These are phyloP conservation scores for Sporothrix pseudoabietina DNA, from an alignment of 2,329 filamentous ascomycete species.

Conservation along the genomic window DNA sequence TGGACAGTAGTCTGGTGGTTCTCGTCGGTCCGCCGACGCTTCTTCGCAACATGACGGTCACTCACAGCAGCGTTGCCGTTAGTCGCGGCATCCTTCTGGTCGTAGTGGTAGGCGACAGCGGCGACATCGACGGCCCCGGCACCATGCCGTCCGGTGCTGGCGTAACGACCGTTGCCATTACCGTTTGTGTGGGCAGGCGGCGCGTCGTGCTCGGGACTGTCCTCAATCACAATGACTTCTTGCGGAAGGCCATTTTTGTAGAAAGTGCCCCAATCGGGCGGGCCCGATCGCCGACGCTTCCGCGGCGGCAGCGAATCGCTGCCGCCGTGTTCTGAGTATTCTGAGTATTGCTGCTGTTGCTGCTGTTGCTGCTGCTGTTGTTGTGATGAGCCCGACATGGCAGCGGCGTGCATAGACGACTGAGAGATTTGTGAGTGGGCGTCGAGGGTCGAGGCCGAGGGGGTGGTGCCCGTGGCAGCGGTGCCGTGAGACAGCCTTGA, in stretches of 20 bases:
- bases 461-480: neutral
- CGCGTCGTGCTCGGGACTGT: slow-evolving; percentile 63
- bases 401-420: slow-evolving; percentile 22
- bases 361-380: slow-evolving; percentile 37
- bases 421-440: slow-evolving; percentile 34
- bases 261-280: slow-evolving; percentile 77
- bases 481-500: slow-evolving; percentile 31
- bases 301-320: slow-evolving; percentile 42
- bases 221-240: slow-evolving; percentile 83
- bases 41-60: slow-evolving; percentile 66
- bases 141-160: neutral
- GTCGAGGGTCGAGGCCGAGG: slow-evolving; percentile 33
- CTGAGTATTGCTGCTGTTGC: slow-evolving; percentile 35
- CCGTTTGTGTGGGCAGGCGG: slow-evolving; percentile 29
- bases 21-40: slow-evolving; percentile 67
- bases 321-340: slow-evolving; percentile 9
- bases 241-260: slow-evolving; percentile 82
- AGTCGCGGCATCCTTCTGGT: slow-evolving; percentile 30
- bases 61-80: slow-evolving; percentile 20
- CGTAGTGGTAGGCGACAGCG: slow-evolving; percentile 27
- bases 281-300: slow-evolving; percentile 61
- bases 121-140: neutral
- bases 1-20: slow-evolving; percentile 35
- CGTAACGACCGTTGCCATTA: neutral
- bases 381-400: slow-evolving; percentile 46